Evolutionary conservation across 352 stramenopile species (phyloP), one percentile per base, ranked within the genome.

Genomic region (Phytophthora tentaculata): DNA sequence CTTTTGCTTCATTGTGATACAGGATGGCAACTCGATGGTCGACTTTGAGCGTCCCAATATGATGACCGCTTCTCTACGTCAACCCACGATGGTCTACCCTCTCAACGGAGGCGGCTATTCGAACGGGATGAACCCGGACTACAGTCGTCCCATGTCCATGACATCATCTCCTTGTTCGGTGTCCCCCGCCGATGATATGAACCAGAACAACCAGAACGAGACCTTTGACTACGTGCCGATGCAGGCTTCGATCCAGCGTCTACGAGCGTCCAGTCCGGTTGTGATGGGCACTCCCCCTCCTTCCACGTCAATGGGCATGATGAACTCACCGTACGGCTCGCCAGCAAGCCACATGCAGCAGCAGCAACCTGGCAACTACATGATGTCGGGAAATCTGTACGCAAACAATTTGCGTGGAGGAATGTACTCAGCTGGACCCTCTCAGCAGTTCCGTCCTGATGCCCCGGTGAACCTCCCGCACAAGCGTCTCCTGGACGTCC

Each of bases 401-500:
- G 44, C 64, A 22, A 74, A 61, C 24, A 61, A 61, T 48, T 17
- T 51, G 22, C 73, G 73, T 37, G 57, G 53, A 23, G 68, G 55
- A 16, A 72, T 75, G 63, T 76, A 81, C 26, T 47, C 64, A 35
- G 67, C 48, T 44, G 74, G 56, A 48, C 61, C 61, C 13, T 20
- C 17, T 41, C 77, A 72, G 44, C 73, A 67, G 47, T 86, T 76
- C 57, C 79, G 74, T n/a, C 51, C 66, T 47, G 69, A 16, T 20
- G 37, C 63, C 35, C 74, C 77, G 23, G 58, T 85, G 24, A 86
- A 79, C 44, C 54, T 86, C 16, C 53, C 76, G 12, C 79, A 89
- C 70, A 89, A 89, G 74, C 81, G 81, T 24, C 65, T 89, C 13
- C 64, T 81, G 9, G 81, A 89, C 44, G 81, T 86, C 19, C 81